These are phyloP conservation scores for Scheffersomyces parashehatae DNA, from an alignment of 1,139 yeast species.

Conservation along the genomic window DNA sequence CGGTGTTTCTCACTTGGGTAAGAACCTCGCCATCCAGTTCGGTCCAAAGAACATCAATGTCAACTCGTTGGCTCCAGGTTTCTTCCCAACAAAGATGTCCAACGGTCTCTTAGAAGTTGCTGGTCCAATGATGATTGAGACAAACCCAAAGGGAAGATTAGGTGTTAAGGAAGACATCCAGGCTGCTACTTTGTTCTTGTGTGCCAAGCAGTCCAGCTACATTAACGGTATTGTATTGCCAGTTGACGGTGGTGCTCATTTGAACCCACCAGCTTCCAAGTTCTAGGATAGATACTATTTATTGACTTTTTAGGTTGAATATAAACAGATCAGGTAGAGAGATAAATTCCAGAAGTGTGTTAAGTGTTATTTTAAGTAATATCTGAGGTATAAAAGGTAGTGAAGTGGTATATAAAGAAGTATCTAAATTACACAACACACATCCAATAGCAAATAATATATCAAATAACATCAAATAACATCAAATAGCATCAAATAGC, in stretches of 20 bases:
- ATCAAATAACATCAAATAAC: no score
- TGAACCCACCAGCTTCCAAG: constrained; percentile 2
- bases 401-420: no score
- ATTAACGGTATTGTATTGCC: constrained; percentile 72
- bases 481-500: no score
- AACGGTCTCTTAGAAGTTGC: constrained; percentile 58
- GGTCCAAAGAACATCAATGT: constrained; percentile 70
- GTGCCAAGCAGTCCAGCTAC: constrained; percentile 60
- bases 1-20: constrained; percentile 71
- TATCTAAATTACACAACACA: no score
- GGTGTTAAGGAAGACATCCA: constrained; percentile 66
- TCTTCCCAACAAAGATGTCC: constrained; percentile 78
- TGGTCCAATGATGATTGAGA: constrained; percentile 50
- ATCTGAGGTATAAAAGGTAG: no score
- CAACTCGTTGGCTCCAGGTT: constrained; percentile 75
- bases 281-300: neutral
- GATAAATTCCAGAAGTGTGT: no score
- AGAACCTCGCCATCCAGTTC: constrained; percentile 60
- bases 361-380: no score
- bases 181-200: constrained; percentile 58
- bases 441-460: no score
- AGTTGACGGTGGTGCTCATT: constrained; percentile 68
- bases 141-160: constrained; percentile 65
- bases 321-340: constrained; percentile 4
- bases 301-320: neutral